These are phyloP conservation scores for Lineolata rhizophorae DNA, from an alignment of 495 filamentous ascomycete species.

Conservation along the genomic window DNA sequence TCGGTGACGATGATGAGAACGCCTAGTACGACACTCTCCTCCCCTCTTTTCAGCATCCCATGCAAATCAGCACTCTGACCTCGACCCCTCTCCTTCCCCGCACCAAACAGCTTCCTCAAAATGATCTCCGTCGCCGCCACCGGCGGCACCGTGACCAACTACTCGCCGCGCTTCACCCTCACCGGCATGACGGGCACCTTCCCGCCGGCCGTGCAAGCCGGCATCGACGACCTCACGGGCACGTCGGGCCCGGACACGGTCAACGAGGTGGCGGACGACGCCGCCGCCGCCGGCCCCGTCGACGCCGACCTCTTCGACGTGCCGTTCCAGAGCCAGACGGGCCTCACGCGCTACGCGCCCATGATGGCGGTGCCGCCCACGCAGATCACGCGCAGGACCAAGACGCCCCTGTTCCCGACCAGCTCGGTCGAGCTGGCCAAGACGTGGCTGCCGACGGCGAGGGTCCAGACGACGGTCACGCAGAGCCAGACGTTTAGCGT, in stretches of 20 bases:
- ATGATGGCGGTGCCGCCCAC: constrained; percentile 46
- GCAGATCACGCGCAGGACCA: constrained; percentile 34
- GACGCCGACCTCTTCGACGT: constrained; percentile 26
- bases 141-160: constrained; percentile 32
- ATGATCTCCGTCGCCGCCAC: constrained; percentile 31
- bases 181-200: constrained; percentile 46
- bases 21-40: constrained; percentile 32
- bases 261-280: constrained; percentile 4
- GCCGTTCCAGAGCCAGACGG: constrained; percentile 40
- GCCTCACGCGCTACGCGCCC: constrained; percentile 44
- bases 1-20: constrained; percentile 29
- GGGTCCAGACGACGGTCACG: constrained; percentile 37
- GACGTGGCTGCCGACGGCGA: constrained; percentile 31
- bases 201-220: constrained; percentile 21
- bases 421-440: constrained; percentile 36
- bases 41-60: background rate
- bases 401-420: constrained; percentile 36
- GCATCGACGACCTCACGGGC: constrained; percentile 21
- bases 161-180: constrained; percentile 41
- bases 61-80: background rate
- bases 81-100: background rate
- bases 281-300: constrained; percentile 6
- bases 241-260: constrained; percentile 16
- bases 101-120: constrained; percentile 33
- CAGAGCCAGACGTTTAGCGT: constrained; percentile 32